These are phyloP conservation scores for Geranomyces variabilis DNA, from an alignment of 192 early-diverging fungal species.

Conservation along the genomic window DNA sequence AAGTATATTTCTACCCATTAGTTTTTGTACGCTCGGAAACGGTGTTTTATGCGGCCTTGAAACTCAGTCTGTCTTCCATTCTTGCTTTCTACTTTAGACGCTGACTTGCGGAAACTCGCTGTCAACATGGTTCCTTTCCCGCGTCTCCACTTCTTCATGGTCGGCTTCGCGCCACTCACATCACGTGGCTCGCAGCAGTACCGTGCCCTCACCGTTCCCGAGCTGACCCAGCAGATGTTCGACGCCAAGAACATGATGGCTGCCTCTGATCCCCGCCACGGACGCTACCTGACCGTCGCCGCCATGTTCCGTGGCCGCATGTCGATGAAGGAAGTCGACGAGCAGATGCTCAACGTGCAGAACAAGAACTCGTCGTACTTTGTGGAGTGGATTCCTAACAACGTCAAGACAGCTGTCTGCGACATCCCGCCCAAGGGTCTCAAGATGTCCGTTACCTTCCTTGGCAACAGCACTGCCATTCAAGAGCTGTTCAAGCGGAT, in stretches of 20 bases:
- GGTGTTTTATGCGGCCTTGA: background rate
- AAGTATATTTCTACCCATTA: constrained; percentile 32
- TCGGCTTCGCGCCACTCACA: constrained; percentile 94
- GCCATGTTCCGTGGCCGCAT: constrained; percentile 96
- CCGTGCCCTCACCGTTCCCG: constrained; percentile 85
- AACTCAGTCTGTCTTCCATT: background rate
- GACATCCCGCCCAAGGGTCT: constrained; percentile 88
- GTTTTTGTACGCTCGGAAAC: too few relatives aligned
- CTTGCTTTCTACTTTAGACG: constrained; percentile 56
- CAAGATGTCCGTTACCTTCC: constrained; percentile 91
- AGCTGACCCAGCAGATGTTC: constrained; percentile 90
- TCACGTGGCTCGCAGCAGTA: constrained; percentile 75
- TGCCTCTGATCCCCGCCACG: constrained; percentile 94
- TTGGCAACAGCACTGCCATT: constrained; percentile 91
- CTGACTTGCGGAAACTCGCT: constrained; percentile 61
- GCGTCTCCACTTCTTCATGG: constrained; percentile 98
- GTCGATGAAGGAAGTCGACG: constrained; percentile 97
- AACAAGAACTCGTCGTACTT: constrained; percentile 97
- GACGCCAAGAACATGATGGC: constrained; percentile 99
- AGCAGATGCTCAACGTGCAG: constrained; percentile 95
- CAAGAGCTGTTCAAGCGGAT: constrained; percentile 93
- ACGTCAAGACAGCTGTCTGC: constrained; percentile 90
- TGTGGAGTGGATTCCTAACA: constrained; percentile 99
- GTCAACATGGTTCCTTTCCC: constrained; percentile 92
- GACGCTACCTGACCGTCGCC: constrained; percentile 91